Percentiles rank a stretch among this genome's conserved stretches.
Conservation (phyloP, 768 basidiomycete species). For the Phylloporus rhodoxanthus region DNA sequence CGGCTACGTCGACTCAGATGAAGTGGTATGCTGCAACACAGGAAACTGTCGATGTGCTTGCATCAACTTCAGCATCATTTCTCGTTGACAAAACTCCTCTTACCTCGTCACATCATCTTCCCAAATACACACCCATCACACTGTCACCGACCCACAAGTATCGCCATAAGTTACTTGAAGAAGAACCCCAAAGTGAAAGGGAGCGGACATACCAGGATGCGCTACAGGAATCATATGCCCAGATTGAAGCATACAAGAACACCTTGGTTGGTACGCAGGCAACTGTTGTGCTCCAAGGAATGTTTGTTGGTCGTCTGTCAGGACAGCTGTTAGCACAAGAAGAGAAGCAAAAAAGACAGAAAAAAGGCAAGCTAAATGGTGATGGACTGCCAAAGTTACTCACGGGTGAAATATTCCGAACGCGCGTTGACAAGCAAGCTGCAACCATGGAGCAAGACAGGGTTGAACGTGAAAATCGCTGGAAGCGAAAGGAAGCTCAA, state of each 20-base stretch:
- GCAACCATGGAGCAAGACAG: not conserved
- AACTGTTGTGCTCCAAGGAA: not conserved
- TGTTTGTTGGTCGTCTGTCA: not conserved
- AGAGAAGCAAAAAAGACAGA: not conserved
- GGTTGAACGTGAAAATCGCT: not conserved
- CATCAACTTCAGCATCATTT: not conserved
- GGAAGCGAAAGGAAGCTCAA: not conserved
- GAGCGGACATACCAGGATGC: not conserved
- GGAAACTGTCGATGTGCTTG: not conserved
- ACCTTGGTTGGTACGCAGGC: not conserved
- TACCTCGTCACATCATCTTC: not conserved
- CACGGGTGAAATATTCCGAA: not conserved
- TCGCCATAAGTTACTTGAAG: not conserved
- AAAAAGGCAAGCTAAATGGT: not conserved
- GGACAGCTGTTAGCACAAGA: not conserved
- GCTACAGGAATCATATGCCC: not conserved
- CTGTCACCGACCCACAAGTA: not conserved
- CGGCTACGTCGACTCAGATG: not conserved
- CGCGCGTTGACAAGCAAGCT: not conserved
- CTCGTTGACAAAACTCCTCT: not conserved
- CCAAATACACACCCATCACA: not conserved
- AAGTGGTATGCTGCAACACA: not conserved
- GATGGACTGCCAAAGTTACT: not conserved
- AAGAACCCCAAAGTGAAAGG: not conserved
- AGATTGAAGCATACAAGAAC: not conserved